phyloP scores from a whole-genome alignment of 768 basidiomycete species.

The Russula ochroleuca region DNA sequence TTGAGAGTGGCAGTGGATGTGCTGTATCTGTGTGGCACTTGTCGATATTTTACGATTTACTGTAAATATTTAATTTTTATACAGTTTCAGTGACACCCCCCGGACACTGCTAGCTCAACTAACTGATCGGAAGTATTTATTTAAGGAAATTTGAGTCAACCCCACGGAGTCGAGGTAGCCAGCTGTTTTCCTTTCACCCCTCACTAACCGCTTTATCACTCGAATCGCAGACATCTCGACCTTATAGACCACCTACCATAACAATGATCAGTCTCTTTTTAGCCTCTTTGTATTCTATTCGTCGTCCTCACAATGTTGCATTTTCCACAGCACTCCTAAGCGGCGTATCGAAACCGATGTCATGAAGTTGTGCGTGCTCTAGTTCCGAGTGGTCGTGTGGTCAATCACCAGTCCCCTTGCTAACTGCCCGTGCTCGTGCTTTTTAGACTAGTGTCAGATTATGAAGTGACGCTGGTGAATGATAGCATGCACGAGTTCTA shows the following conservation, averaged over 20 bases:
- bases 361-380: conserved; percentile 82
- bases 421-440: background rate
- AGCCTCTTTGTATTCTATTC: background rate
- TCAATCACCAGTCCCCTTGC: background rate
- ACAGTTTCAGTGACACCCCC: background rate
- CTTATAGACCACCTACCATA: conserved; percentile 28
- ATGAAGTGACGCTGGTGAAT: conserved; percentile 94
- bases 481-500: conserved; percentile 99
- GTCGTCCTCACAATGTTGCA: conserved; percentile 33
- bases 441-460: conserved; percentile 93
- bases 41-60: background rate
- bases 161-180: background rate
- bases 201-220: conserved; percentile 1
- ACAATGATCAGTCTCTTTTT: conserved; percentile 54
- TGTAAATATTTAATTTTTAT: conserved; percentile 15
- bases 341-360: conserved; percentile 98
- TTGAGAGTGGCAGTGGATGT: background rate
- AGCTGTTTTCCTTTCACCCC: background rate
- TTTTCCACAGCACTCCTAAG: conserved; percentile 72
- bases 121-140: conserved; percentile 4
- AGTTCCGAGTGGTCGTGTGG: background rate
- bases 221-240: conserved; percentile 7
- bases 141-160: background rate
- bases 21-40: background rate
- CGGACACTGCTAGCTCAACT: background rate